phyloP scores from a whole-genome alignment of 1,139 yeast genomes.

The Waltiozyma sp. region DNA sequence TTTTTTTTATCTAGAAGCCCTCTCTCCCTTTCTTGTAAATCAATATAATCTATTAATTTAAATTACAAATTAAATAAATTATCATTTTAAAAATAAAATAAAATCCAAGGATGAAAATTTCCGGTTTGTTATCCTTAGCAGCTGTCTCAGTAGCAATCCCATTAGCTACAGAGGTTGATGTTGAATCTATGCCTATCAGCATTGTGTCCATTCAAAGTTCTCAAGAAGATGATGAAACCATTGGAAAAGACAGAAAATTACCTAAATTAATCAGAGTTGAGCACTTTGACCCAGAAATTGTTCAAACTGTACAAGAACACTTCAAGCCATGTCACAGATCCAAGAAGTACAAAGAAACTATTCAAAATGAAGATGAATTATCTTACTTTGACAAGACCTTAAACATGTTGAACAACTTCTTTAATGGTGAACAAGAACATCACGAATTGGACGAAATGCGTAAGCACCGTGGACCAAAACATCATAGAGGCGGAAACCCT shows the following conservation, averaged over 20 bases:
- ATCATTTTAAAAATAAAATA: conserved; percentile 2
- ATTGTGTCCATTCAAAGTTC: too few relatives aligned
- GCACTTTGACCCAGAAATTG: conserved; percentile 3
- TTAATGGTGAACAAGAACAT: background rate
- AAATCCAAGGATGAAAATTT: background rate
- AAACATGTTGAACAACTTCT: background rate
- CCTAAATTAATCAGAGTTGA: conserved; percentile 6
- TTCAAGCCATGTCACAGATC: conserved; percentile 3
- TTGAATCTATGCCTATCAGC: too few relatives aligned
- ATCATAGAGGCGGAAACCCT: background rate
- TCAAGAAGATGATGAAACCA: too few relatives aligned
- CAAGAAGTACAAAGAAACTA: conserved; percentile 6
- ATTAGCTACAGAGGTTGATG: background rate
- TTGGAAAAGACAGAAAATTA: too few relatives aligned
- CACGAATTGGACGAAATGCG: background rate
- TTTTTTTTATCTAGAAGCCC: too few relatives aligned
- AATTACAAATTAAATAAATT: too few relatives aligned
- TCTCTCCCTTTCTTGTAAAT: too few relatives aligned
- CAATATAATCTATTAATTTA: too few relatives aligned
- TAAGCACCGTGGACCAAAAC: background rate
- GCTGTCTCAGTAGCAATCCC: background rate
- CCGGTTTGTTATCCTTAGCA: background rate
- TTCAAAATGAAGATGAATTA: background rate
- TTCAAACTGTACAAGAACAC: conserved; percentile 6
- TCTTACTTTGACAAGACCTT: background rate